Evolutionary conservation across 371 early-diverging fungal genomes (phyloP).

Genomic region (Mucor velutinosus): DNA sequence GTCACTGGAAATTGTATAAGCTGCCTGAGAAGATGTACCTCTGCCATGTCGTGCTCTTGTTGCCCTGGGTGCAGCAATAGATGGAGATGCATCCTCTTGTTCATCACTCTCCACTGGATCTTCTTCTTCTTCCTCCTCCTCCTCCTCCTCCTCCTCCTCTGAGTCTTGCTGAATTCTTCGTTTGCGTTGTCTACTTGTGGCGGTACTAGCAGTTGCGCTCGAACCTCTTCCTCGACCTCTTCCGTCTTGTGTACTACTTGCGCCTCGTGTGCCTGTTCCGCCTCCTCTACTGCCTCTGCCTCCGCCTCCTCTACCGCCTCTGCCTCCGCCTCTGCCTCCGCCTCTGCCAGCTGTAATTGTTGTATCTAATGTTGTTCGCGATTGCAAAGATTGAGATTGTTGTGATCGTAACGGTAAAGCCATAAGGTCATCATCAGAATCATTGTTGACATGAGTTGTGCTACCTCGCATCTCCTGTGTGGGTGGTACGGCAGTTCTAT

Average conservation of each 20-base stretch:
- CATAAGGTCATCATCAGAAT: neutral
- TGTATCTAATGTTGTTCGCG: neutral
- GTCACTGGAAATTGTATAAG: neutral
- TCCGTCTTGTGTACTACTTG: neutral
- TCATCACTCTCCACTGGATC: neutral
- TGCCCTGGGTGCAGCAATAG: neutral
- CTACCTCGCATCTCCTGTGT: slow-evolving; percentile 13
- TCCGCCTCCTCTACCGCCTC: neutral
- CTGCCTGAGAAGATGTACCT: neutral
- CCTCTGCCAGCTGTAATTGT: neutral
- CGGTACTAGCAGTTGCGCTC: neutral
- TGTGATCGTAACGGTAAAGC: neutral
- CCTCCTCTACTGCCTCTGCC: neutral
- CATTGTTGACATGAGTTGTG: slow-evolving; percentile 13
- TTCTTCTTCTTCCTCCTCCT: neutral
- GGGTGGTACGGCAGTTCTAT: slow-evolving; percentile 13
- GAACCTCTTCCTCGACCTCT: neutral
- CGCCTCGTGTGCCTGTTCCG: neutral
- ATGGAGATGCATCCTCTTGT: neutral
- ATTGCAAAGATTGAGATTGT: neutral
- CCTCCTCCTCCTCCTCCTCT: neutral
- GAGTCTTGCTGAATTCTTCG: neutral
- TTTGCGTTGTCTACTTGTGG: neutral
- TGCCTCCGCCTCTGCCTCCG: neutral
- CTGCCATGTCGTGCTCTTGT: neutral